Evolutionary conservation across 805 yeast species (phyloP).

Genomic region (Cyberlindnera suaveolens): DNA sequence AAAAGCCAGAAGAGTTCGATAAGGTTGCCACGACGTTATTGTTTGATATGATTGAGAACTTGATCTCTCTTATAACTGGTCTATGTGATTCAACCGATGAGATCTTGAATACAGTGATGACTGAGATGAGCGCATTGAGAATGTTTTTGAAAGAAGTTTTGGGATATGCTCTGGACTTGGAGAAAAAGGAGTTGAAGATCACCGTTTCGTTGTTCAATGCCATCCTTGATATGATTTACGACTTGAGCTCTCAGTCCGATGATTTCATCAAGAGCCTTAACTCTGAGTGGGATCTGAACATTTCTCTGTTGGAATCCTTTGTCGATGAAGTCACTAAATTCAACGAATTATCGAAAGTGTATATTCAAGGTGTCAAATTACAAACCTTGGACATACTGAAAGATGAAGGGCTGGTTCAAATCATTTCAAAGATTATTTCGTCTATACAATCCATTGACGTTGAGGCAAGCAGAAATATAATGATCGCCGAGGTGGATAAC

Average conservation of each 20-base stretch:
- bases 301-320: constrained; percentile 10
- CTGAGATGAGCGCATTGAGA: constrained; percentile 21
- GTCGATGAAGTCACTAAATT: constrained; percentile 7
- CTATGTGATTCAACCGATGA: constrained; percentile 59
- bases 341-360: constrained; percentile 29
- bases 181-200: constrained; percentile 23
- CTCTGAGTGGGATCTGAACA: constrained; percentile 15
- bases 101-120: constrained; percentile 39
- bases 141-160: constrained; percentile 23
- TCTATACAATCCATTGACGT: constrained; percentile 29
- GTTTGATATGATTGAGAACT: constrained; percentile 66
- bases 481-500: constrained; percentile 28
- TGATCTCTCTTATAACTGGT: constrained; percentile 61
- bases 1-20: constrained; percentile 15
- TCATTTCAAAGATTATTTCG: constrained; percentile 20
- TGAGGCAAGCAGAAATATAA: constrained; percentile 24
- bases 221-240: constrained; percentile 51
- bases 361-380: constrained; percentile 32
- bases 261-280: constrained; percentile 36
- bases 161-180: constrained; percentile 24
- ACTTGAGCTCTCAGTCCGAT: constrained; percentile 51
- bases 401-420: constrained; percentile 18
- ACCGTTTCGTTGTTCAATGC: constrained; percentile 43
- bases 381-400: constrained; percentile 23
- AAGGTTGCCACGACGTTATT: constrained; percentile 43